These are phyloP conservation scores for Prunus salicina DNA, from an alignment of 306 rosid species.

Conservation along the genomic window DNA sequence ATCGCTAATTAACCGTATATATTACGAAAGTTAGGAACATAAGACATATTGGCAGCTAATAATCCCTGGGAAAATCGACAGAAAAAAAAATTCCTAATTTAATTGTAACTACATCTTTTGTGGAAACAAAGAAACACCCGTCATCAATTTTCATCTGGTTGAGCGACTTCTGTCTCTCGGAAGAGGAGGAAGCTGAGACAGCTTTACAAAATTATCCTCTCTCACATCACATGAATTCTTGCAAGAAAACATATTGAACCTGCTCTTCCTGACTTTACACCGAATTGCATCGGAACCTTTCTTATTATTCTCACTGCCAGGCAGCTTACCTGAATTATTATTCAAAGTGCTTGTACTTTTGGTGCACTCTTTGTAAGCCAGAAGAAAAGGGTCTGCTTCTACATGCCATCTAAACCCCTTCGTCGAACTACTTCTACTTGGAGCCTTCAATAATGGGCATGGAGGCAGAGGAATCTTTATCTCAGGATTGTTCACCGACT, in stretches of 20 bases:
- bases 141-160: constrained; percentile 2
- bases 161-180: constrained; percentile 33
- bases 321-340: constrained; percentile 14
- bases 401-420: constrained; percentile 52
- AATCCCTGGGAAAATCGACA: background rate
- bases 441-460: constrained; percentile 27
- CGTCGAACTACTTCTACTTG: constrained; percentile 49
- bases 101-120: background rate
- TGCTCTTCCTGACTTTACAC: constrained; percentile 31
- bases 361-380: constrained; percentile 74
- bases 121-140: background rate
- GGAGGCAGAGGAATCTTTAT: constrained; percentile 78
- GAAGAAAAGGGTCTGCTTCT: constrained; percentile 83
- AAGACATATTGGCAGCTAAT: background rate
- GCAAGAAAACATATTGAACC: constrained; percentile 53
- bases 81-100: no score
- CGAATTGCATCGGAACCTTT: constrained; percentile 25
- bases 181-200: constrained; percentile 54
- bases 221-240: constrained; percentile 42
- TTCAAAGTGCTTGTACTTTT: constrained; percentile 30
- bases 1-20: background rate
- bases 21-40: no score
- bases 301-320: constrained; percentile 13
- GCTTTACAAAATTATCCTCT: constrained; percentile 42
- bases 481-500: background rate